Base-by-base conservation (phyloP, 495 filamentous ascomycete species). In the Tuber umbilicatum region DNA sequence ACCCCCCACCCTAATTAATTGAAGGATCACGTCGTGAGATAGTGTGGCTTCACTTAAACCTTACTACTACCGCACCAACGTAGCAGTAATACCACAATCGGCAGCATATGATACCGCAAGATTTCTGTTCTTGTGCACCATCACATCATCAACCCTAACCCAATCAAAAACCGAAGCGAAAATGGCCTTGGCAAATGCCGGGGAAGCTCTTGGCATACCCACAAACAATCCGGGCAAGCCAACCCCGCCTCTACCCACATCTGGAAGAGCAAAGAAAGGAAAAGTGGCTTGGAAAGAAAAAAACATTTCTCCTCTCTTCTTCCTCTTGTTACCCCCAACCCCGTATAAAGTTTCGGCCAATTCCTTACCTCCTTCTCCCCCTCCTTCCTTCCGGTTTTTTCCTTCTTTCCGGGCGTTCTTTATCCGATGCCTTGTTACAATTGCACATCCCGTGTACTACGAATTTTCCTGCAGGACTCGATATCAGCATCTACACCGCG, bases 401-500 rank as follows among this genome's bases (percentile, higher is more conserved):
- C 21, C 23, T 72, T 42, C 31, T 73, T 31, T 71, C 35, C 12
- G 39, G 71, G 71, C 41, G 16, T 71, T n/a, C 19, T 70, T 70
- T 35, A 73, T 31, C 40, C n/a, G 67, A 78, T 78, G 73, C 60
- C 79, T 38, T 81, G 78, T 64, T 68, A 70, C 73, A 74, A 79
- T 70, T 80, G 77, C 68, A 73, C 78, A 23, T 47, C 73, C 70
- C 73, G 70, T 35, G 47, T 73, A 31, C 73, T 80, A 12, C 73
- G 73, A 3, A 68, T 73, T 42, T 80, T 80, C 50, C 55, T 80
- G 12, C 77, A 79, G 21, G 78, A 73, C 21, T 41, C 72, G 6
- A 38, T 74, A 31, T 60, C 50, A 43, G 50, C 72, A 2, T 64
- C 73, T 2, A 35, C 68, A 16, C 39, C 39, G 0, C 41, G 72